Percentiles rank a stretch among this genome's conserved stretches.
phyloP scores from a whole-genome alignment of 1,284 basidiomycete genomes.

The Fomitopsis betulina region DNA sequence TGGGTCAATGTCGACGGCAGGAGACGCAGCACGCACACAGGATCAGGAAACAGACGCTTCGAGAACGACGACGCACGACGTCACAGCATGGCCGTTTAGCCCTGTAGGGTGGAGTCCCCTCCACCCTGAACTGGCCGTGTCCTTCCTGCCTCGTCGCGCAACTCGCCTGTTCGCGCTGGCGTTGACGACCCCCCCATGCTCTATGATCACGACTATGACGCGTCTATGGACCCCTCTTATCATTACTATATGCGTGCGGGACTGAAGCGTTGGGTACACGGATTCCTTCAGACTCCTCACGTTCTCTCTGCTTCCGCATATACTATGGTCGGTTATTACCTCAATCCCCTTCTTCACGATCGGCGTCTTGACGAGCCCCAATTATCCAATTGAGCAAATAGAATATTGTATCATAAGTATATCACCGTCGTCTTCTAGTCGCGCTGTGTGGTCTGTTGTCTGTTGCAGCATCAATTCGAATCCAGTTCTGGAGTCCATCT shows the following conservation, averaged over 20 bases:
- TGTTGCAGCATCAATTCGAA: not conserved
- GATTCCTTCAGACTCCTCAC: not conserved
- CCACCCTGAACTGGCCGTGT: not conserved
- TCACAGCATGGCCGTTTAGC: conserved; percentile 35
- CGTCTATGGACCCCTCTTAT: not conserved
- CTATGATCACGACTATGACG: conserved; percentile 2
- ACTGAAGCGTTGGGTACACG: not conserved
- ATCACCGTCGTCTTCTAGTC: conserved; percentile 3
- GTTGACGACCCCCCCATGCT: not conserved
- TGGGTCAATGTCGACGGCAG: conserved; percentile 59
- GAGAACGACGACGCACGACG: conserved; percentile 33
- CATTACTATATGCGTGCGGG: not conserved
- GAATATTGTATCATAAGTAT: conserved; percentile 8
- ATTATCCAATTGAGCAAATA: not conserved
- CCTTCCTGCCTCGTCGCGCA: not conserved
- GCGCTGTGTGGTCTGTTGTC: not conserved
- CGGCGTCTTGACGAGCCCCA: not conserved
- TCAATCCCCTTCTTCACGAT: not conserved
- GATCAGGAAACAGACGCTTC: conserved; percentile 17
- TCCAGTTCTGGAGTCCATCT: not conserved
- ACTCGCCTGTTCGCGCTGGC: not conserved
- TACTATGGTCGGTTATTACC: conserved; percentile 1
- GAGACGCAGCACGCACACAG: conserved; percentile 35
- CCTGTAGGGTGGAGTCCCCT: not conserved
- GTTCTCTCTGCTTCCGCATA: conserved; percentile 1